These are phyloP conservation scores for Hyphopichia pseudoburtonii DNA, from an alignment of 1,139 yeast genomes.

Conservation along the genomic window DNA sequence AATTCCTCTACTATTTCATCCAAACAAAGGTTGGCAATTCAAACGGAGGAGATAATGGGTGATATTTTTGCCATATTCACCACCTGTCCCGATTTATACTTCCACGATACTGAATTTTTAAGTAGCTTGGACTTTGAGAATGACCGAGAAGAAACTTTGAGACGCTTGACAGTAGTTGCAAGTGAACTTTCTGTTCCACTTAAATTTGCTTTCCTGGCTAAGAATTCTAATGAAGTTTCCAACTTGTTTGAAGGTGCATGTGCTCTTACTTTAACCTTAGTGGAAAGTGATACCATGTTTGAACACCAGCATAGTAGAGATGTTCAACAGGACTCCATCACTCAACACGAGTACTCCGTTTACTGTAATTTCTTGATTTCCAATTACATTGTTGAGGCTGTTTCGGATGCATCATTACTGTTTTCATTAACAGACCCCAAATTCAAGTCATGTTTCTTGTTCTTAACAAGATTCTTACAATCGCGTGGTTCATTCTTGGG, in stretches of 20 bases:
- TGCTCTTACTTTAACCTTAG: constrained; percentile 32
- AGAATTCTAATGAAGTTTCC: constrained; percentile 17
- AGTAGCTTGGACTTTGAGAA: constrained; percentile 13
- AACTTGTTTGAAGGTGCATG: constrained; percentile 38
- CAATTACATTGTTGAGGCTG: constrained; percentile 32
- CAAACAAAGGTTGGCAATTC: constrained; percentile 10
- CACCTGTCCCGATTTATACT: constrained; percentile 36
- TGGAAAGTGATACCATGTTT: constrained; percentile 16
- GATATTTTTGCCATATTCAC: constrained; percentile 38
- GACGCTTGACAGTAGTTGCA: constrained; percentile 21
- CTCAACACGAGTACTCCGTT: constrained; percentile 18
- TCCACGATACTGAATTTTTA: constrained; percentile 29
- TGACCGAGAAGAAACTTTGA: constrained; percentile 9
- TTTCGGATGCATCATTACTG: constrained; percentile 39
- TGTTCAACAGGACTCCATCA: constrained; percentile 11
- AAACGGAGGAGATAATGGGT: constrained; percentile 35
- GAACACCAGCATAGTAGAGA: background rate
- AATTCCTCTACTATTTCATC: constrained; percentile 2
- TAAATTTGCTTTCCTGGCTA: constrained; percentile 32
- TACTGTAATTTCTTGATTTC: constrained; percentile 32
- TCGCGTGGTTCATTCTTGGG: constrained; percentile 19
- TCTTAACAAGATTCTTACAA: constrained; percentile 34
- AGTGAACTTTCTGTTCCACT: constrained; percentile 32
- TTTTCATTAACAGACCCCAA: constrained; percentile 36
- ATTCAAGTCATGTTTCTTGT: constrained; percentile 39